Evolutionary conservation across 257 asterid species (phyloP).

Genomic region (Handroanthus guayacan): DNA sequence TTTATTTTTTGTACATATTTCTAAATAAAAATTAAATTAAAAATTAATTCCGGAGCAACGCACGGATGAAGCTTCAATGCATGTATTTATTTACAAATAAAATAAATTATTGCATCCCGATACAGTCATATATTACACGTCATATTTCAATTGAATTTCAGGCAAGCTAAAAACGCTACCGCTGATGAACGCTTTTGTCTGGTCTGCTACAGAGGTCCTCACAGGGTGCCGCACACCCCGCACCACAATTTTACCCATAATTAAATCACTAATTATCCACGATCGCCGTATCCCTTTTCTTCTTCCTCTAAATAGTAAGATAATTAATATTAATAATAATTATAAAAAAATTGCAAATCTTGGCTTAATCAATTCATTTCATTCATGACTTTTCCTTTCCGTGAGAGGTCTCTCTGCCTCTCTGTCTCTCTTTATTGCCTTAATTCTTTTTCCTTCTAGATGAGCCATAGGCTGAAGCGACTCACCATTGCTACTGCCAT

Average conservation of each 20-base stretch:
- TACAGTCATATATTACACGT: no score
- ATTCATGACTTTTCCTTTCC: conserved; percentile 22
- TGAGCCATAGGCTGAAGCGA: conserved; percentile 54
- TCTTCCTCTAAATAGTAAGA: neutral
- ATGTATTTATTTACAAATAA: no score
- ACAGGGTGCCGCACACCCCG: neutral
- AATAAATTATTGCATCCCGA: no score
- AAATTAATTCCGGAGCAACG: no score
- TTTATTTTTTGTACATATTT: no score
- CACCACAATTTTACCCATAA: neutral
- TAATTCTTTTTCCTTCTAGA: conserved; percentile 26
- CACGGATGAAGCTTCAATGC: no score
- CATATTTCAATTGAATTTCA: no score
- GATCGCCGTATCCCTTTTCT: neutral
- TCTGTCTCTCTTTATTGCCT: neutral
- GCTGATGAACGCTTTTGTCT: neutral
- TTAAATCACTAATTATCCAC: neutral
- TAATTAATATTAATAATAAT: neutral
- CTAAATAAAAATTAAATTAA: no score
- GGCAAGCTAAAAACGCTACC: neutral
- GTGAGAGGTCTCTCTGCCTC: neutral
- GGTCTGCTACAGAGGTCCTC: neutral
- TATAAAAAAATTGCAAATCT: neutral
- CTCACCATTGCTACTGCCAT: conserved; percentile 39
- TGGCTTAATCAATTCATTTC: neutral